These are phyloP conservation scores for Spathaspora sp. DNA, from an alignment of 1,139 yeast genomes.

Conservation along the genomic window DNA sequence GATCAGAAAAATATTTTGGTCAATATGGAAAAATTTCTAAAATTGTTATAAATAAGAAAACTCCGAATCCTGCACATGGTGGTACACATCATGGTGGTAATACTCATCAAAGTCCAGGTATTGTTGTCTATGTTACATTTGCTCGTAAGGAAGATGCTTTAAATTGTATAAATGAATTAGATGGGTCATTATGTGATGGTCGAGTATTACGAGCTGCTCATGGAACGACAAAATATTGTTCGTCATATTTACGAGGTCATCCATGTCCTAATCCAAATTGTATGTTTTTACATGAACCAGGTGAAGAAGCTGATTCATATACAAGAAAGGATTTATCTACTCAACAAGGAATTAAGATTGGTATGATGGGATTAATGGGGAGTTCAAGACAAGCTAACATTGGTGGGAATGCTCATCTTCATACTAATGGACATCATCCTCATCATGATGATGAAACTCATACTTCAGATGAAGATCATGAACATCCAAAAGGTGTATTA, in stretches of 20 bases:
- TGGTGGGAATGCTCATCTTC: conserved; percentile 7
- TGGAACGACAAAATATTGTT: conserved; percentile 98
- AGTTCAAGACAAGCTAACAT: conserved; percentile 14
- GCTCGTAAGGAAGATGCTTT: conserved; percentile 93
- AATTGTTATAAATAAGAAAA: conserved; percentile 85
- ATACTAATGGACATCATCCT: conserved; percentile 22
- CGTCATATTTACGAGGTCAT: conserved; percentile 90
- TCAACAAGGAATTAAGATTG: conserved; percentile 68
- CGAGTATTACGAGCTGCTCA: conserved; percentile 87
- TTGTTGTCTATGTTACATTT: conserved; percentile 95
- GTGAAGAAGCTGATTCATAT: conserved; percentile 97
- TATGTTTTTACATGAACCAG: conserved; percentile 98
- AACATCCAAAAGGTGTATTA: conserved; percentile 26
- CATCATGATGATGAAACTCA: conserved; percentile 22
- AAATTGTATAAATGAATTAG: conserved; percentile 87
- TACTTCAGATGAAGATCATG: conserved; percentile 18
- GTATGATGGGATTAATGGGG: conserved; percentile 38
- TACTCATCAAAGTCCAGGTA: conserved; percentile 65
- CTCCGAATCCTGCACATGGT: conserved; percentile 41
- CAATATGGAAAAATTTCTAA: conserved; percentile 96
- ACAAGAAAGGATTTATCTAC: conserved; percentile 90
- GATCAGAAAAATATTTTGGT: conserved; percentile 94
- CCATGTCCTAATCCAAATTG: conserved; percentile 98
- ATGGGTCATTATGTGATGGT: conserved; percentile 93
- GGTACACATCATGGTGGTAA: conserved; percentile 19